Evolutionary conservation across 441 rosid genomes (phyloP), one percentile per base, ranked within the genome.

Genomic region (Syzygium malaccense): DNA sequence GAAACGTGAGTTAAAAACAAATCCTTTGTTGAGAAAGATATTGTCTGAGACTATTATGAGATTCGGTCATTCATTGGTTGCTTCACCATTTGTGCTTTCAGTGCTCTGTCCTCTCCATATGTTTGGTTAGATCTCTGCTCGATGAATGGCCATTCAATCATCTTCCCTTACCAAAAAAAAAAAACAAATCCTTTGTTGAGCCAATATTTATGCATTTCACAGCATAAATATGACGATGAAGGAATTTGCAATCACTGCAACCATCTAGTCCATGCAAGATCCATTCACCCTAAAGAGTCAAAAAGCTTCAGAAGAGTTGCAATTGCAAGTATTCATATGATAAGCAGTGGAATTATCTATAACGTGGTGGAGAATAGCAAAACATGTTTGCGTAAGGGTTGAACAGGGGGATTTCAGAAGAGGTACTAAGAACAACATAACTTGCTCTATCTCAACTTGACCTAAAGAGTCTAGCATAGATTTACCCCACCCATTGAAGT

Each of bases 281-380:
- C 99, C 99, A 98, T 86, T 98, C 99, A 89, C 99, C 99, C 99
- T 98, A 95, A 75, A 92, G 87, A 89, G 26, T 75, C 58, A 75
- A 53, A 68, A 53, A 88, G 33, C 53, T 85, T 32, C 45, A 85
- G 85, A 51, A 66, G n/a, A n/a, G 54, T 23, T 58, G 55, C 75
- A 88, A 32, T 37, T 9, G 60, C 45, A 7, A 85, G 49, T 37
- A 55, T 30, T 28, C 56, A 53, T 49, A 85, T 51, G 28, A 56
- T 41, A 30, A 53, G 62, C 6, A 2, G 41, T n/a, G 86, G 48
- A 85, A 85, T 85, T 19, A 71, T 71, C 25, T 19, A 37, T 71
- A 33, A 20, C 8, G 12, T 4, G 14, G 48, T 7, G 25, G 2
- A n/a, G 56, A 62, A 26, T 30, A 85, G 30, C 32, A 55, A 54